Conservation (phyloP, 2,329 filamentous ascomycete genomes). For the Botrytis pseudocinerea region DNA sequence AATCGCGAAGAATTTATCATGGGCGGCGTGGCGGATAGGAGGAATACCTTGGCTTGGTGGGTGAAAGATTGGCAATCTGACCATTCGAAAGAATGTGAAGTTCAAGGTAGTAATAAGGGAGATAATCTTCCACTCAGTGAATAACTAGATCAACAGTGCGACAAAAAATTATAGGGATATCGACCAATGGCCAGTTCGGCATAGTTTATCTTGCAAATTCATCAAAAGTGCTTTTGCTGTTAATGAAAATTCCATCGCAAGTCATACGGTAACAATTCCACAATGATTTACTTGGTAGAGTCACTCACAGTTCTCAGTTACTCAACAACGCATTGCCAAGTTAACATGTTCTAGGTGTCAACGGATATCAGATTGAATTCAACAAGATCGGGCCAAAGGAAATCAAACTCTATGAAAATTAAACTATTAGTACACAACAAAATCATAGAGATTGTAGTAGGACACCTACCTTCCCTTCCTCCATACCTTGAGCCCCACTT, state of each 20-base stretch:
- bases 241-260: not conserved
- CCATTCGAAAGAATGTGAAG: not conserved
- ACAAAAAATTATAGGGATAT: not conserved
- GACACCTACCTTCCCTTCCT: no score
- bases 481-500: not conserved
- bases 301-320: not conserved
- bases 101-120: not conserved
- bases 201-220: not conserved
- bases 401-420: no score
- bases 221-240: not conserved
- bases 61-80: not conserved
- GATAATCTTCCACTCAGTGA: not conserved
- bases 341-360: no score
- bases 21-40: not conserved
- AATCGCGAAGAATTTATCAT: no score
- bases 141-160: not conserved
- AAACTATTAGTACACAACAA: no score
- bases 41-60: not conserved
- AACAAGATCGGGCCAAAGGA: no score
- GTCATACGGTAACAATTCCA: not conserved
- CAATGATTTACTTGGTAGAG: not conserved
- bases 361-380: no score
- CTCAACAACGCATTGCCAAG: no score
- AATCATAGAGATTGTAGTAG: no score
- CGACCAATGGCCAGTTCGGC: not conserved